Base-by-base conservation (phyloP, 2,329 filamentous ascomycete species). In the Myriangium duriaei region DNA sequence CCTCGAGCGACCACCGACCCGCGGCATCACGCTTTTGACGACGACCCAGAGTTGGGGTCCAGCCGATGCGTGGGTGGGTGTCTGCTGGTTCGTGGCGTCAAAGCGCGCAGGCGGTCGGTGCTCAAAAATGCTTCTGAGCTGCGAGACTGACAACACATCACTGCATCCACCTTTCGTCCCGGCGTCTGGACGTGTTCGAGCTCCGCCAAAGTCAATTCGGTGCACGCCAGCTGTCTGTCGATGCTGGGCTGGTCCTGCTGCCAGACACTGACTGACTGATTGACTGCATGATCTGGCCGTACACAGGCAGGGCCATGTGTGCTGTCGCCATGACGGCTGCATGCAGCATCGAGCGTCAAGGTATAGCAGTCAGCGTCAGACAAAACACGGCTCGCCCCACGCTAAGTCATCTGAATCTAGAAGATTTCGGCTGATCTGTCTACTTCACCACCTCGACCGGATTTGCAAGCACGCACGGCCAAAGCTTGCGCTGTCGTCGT, bases 71-170 rank as follows among this genome's bases (percentile, higher is more conserved):
- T 26, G 21, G n/a, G n/a, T 7, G 21, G 21, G 21, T 26, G 21
- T 26, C 21, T 7, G 21, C 17, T 32, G 30, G 36, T 39, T 39
- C 36, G 28, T 39, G 36, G 36, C 36, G 36, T 37, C 35, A 37
- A n/a, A 37, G 35, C 35, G 15, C 32, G 35, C 35, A 37, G 36
- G 24, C 16, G 36, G 32, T 30, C 36, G 30, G 21, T 39, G 36
- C 32, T 24, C 29, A 39, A 19, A n/a, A n/a, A 26, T 26, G n/a
- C 21, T 26, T 26, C 21, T 26, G 21, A n/a, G 21, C 21, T 26
- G 36, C 36, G 30, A 21, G 28, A 32, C 35, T 39, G 36, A 39
- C 36, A 39, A 39, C 36, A 39, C 36, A 39, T 39, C 36, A 21
- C n/a, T 32, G 16, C 36, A 30, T 26, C 21, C 21, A 26, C 21